Evolutionary conservation across 1,284 basidiomycete genomes (phyloP).

Genomic region (Moesziomyces antarcticus): DNA sequence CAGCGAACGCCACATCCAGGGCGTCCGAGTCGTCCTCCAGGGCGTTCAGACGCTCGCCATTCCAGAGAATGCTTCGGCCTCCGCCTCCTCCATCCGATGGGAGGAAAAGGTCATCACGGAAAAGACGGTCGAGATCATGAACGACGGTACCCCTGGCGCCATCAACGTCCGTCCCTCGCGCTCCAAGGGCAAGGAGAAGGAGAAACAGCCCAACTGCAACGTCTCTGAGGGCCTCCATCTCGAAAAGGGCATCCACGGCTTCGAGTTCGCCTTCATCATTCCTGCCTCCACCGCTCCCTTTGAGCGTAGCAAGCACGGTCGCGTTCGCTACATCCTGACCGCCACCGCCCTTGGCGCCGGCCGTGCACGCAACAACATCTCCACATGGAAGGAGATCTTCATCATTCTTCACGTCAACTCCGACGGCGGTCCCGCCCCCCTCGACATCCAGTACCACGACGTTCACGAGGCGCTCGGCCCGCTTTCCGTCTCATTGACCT

Average conservation of each 20-base stretch:
- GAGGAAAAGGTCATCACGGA: conserved; percentile 64
- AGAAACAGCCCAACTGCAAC: conserved; percentile 30
- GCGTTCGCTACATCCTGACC: conserved; percentile 62
- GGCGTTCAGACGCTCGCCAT: conserved; percentile 62
- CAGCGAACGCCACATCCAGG: conserved; percentile 59
- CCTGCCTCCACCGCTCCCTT: conserved; percentile 63
- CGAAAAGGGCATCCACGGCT: conserved; percentile 62
- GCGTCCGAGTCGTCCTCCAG: conserved; percentile 54
- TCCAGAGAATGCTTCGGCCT: conserved; percentile 39
- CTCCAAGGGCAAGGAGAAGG: conserved; percentile 51
- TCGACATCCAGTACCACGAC: conserved; percentile 66
- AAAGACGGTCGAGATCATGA: conserved; percentile 59
- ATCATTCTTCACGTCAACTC: conserved; percentile 61
- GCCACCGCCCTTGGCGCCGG: conserved; percentile 64
- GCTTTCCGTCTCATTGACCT: conserved; percentile 58
- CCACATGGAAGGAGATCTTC: conserved; percentile 61
- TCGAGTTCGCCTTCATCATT: conserved; percentile 66
- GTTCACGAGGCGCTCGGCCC: conserved; percentile 63
- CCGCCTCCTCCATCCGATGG: conserved; percentile 47
- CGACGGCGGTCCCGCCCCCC: conserved; percentile 59
- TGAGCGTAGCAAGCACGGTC: conserved; percentile 63
- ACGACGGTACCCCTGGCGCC: conserved; percentile 36
- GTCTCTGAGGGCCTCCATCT: conserved; percentile 51
- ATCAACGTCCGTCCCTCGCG: conserved; percentile 25
- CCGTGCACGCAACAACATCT: conserved; percentile 52